Evolutionary conservation across 306 rosid genomes (phyloP).

Genomic region (Cajanus cajan): DNA sequence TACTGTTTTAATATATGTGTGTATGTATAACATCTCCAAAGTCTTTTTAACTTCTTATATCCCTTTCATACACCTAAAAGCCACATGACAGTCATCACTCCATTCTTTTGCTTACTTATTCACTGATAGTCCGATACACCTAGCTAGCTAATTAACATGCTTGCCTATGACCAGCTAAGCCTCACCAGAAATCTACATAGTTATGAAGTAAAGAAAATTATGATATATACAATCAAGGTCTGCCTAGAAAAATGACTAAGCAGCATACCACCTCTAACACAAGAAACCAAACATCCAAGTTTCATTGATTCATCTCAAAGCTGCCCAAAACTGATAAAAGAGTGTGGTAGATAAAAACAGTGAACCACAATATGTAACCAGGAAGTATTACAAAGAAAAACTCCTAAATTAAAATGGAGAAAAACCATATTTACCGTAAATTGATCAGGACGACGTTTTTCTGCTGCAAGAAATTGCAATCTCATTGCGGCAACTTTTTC

Average conservation of each 20-base stretch:
- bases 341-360: neutral
- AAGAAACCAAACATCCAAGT: conserved; percentile 7
- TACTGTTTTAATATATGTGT: neutral
- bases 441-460: conserved; percentile 87
- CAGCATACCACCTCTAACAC: conserved; percentile 18
- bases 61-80: neutral
- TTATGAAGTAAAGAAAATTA: neutral
- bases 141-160: neutral
- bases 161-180: neutral
- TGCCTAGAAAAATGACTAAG: conserved; percentile 18
- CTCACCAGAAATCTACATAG: neutral
- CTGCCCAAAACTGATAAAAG: neutral
- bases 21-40: neutral
- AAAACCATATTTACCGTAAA: conserved; percentile 59
- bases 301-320: conserved; percentile 10
- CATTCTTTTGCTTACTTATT: neutral
- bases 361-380: conserved; percentile 4
- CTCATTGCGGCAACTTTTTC: conserved; percentile 73
- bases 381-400: neutral
- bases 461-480: conserved; percentile 78
- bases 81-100: conserved; percentile 2
- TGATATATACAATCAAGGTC: neutral
- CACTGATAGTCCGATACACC: neutral
- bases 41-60: neutral
- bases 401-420: conserved; percentile 9